Conservation (phyloP, 345 rosid species). For the Gossypium arboreum region DNA sequence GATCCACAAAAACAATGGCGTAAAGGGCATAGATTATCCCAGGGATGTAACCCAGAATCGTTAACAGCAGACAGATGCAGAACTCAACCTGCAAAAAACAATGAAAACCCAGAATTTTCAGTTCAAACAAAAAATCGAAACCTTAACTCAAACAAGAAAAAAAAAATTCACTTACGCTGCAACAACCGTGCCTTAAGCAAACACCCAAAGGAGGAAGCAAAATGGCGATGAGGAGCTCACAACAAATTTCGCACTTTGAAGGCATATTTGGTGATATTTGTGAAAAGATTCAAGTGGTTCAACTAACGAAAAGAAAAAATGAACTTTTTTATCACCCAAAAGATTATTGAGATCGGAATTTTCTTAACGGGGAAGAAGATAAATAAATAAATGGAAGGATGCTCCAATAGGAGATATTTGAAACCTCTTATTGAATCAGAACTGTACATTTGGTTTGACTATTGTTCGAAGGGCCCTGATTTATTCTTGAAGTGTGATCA, state of each 20-base stretch:
- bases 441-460: too few relatives aligned
- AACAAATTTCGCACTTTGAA: conserved; percentile 51
- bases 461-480: too few relatives aligned
- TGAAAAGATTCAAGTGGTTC: too few relatives aligned
- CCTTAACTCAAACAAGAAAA: not conserved
- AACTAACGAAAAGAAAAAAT: too few relatives aligned
- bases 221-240: conserved; percentile 78
- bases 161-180: conserved; percentile 44
- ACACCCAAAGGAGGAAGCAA: conserved; percentile 86
- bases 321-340: too few relatives aligned
- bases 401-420: too few relatives aligned
- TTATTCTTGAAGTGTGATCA: too few relatives aligned
- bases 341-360: too few relatives aligned
- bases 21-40: conserved; percentile 93
- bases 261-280: conserved; percentile 37
- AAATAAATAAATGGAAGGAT: too few relatives aligned
- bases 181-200: conserved; percentile 86
- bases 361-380: too few relatives aligned
- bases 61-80: conserved; percentile 58
- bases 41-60: conserved; percentile 83
- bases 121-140: not conserved
- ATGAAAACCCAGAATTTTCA: not conserved
- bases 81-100: not conserved
- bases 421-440: too few relatives aligned
- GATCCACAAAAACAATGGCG: conserved; percentile 70